Evolutionary conservation across 495 filamentous ascomycete genomes (phyloP), one percentile per base, ranked within the genome.

Genomic region (Staphylotrichum tortipilum): DNA sequence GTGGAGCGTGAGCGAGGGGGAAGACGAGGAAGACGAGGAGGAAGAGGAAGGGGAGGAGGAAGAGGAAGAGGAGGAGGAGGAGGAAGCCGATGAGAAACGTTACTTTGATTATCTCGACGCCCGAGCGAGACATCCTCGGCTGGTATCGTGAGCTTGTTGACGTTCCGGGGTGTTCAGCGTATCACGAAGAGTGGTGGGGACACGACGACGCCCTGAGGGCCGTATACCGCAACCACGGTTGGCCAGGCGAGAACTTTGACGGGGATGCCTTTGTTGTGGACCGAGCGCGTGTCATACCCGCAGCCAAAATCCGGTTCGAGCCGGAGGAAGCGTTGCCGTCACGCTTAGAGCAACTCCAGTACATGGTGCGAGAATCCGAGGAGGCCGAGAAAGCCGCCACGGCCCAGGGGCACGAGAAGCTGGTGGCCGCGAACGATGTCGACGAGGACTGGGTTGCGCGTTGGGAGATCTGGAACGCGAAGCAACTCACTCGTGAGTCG

Each of bases 151-250:
- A 38, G 11, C 35, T 53, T 12, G 19, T 36, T 15, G 50, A 50
- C 21, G 18, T 18, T 34, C 24, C 47, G n/a, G 31, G 45, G 5
- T 29, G 21, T 1, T 23, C 21, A 2, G 24, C 24, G n/a, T 18
- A 15, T 1, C 7, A 12, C 12, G 7, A 5, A 3, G 4, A 9
- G n/a, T 7, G 4, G 15, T 47, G 10, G 10, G 26, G 43, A 47
- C 7, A 19, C 3, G 11, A 31, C 3, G 53, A 45, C 4, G 21
- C 49, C 3, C 23, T 47, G 33, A 24, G 1, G 17, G 35, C 44
- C 7, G 23, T 53, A 4, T 57, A 50, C 18, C 31, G 31, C 28
- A 57, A 57, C 34, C 44, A 53, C 10, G 54, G 54, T 23, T 57
- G 54, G 54, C 54, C 50, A 6, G 23, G 47, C 29, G 35, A 40